Percentiles rank a stretch among this genome's conserved stretches.
phyloP scores from a whole-genome alignment of 805 yeast species.

The Metschnikowia peoriensis region DNA sequence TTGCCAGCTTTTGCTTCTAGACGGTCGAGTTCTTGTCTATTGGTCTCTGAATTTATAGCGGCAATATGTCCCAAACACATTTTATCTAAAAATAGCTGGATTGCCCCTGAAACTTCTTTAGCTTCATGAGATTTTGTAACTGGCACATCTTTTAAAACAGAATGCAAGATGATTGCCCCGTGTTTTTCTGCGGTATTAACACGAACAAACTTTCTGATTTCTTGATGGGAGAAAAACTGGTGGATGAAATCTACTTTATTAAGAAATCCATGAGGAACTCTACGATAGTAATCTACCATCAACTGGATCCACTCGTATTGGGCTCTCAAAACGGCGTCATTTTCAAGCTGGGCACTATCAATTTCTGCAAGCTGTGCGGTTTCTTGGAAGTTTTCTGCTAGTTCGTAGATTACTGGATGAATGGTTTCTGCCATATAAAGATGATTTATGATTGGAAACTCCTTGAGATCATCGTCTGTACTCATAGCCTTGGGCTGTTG shows the following conservation, averaged over 20 bases:
- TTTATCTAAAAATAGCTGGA: neutral
- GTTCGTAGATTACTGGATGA: neutral
- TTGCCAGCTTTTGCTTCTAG: neutral
- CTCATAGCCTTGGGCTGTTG: neutral
- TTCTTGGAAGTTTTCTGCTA: neutral
- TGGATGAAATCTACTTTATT: neutral
- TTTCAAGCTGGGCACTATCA: neutral
- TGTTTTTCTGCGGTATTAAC: neutral
- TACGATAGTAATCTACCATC: neutral
- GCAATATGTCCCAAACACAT: neutral
- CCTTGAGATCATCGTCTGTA: neutral
- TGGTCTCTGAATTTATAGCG: neutral
- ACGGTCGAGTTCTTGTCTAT: neutral
- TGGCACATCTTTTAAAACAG: neutral
- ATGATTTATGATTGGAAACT: neutral
- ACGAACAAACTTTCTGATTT: neutral
- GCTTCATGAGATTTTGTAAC: neutral
- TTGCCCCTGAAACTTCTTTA: neutral
- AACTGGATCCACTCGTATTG: neutral
- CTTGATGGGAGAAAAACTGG: neutral
- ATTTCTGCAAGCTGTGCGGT: neutral
- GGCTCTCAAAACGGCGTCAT: neutral
- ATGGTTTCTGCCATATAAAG: neutral
- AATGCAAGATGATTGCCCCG: neutral
- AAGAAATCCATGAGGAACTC: neutral